These are phyloP conservation scores for Linnemannia hyalina DNA, from an alignment of 192 early-diverging fungal genomes.

Conservation along the genomic window DNA sequence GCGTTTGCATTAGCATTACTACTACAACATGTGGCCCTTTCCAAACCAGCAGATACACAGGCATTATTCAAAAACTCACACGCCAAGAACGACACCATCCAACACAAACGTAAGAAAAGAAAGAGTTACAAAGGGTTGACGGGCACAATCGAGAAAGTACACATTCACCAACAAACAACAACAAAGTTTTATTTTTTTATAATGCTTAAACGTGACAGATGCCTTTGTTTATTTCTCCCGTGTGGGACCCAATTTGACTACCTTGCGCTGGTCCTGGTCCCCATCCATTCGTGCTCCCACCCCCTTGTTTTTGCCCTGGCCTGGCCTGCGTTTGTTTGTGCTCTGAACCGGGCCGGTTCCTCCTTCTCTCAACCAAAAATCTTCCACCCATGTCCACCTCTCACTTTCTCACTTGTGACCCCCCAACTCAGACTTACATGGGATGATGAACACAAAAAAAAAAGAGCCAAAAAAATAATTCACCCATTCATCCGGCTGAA, in stretches of 20 bases:
- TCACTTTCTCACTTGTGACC: background rate
- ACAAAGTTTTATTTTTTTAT: background rate
- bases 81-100: background rate
- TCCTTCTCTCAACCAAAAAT: background rate
- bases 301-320: background rate
- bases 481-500: background rate
- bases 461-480: background rate
- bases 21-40: background rate
- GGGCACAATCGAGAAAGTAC: no score
- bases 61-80: background rate
- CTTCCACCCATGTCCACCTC: background rate
- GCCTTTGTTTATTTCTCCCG: background rate
- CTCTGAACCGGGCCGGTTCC: background rate
- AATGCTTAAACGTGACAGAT: background rate
- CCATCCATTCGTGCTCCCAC: background rate
- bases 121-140: background rate
- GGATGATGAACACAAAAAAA: background rate
- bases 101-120: background rate
- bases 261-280: background rate
- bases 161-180: background rate
- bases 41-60: background rate
- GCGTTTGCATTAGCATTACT: background rate
- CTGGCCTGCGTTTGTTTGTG: background rate
- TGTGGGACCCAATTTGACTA: background rate
- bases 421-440: background rate